These are phyloP conservation scores for Ophiostoma piceae DNA, from an alignment of 2,329 filamentous ascomycete genomes.

Conservation along the genomic window DNA sequence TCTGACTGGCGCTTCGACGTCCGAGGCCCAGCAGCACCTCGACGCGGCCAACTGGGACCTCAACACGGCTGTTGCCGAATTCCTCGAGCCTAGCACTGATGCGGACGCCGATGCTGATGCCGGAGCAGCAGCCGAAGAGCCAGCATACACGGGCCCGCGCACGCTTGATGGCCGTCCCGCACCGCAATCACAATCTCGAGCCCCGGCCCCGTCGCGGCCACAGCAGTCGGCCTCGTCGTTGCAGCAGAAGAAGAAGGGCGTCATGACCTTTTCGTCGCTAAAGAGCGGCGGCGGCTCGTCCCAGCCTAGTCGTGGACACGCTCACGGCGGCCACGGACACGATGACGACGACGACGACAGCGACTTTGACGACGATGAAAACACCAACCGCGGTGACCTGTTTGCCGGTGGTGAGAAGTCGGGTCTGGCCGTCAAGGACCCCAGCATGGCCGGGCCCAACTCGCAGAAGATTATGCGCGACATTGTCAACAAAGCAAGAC, in stretches of 20 bases:
- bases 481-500: slow-evolving; percentile 59
- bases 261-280: slow-evolving; percentile 56
- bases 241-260: slow-evolving; percentile 52
- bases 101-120: slow-evolving; percentile 41
- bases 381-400: slow-evolving; percentile 57
- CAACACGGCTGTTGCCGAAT: slow-evolving; percentile 55
- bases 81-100: slow-evolving; percentile 55
- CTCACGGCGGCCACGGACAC: slow-evolving; percentile 52
- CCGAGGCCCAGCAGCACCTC: slow-evolving; percentile 57
- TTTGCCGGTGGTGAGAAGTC: slow-evolving; percentile 86
- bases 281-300: slow-evolving; percentile 42
- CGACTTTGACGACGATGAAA: slow-evolving; percentile 54
- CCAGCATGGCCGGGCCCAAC: slow-evolving; percentile 40
- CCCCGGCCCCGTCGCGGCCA: slow-evolving; percentile 31
- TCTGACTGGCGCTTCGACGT: slow-evolving; percentile 24
- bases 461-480: slow-evolving; percentile 56
- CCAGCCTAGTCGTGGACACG: slow-evolving; percentile 52
- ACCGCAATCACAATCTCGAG: slow-evolving; percentile 37
- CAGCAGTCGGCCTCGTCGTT: slow-evolving; percentile 38
- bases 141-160: slow-evolving; percentile 54
- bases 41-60: slow-evolving; percentile 62
- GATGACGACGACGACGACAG: slow-evolving; percentile 53
- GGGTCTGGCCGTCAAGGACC: slow-evolving; percentile 62
- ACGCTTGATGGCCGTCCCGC: slow-evolving; percentile 60
- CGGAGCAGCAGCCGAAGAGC: slow-evolving; percentile 37